Evolutionary conservation across 2,329 filamentous ascomycete species (phyloP).

Genomic region (Lecanicillium sp.): DNA sequence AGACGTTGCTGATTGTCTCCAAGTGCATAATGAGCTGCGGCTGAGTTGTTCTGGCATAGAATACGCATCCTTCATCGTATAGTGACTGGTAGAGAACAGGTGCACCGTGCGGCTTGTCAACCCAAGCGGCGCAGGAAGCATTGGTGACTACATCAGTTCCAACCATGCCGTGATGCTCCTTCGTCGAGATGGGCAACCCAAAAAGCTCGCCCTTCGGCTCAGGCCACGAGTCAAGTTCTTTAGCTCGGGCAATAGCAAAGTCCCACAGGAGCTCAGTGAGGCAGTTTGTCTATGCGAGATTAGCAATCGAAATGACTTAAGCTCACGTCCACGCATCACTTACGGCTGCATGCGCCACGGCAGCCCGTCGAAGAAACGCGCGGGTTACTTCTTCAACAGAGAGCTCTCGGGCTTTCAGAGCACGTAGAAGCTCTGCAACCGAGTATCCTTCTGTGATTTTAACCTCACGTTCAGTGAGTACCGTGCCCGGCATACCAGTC

Average conservation of each 20-base stretch:
- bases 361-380: constrained; percentile 8
- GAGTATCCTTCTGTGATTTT: constrained; percentile 21
- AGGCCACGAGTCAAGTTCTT: constrained; percentile 22
- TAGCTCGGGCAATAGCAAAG: constrained; percentile 23
- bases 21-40: constrained; percentile 48
- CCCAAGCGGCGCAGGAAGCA: constrained; percentile 21
- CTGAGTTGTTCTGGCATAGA: constrained; percentile 62
- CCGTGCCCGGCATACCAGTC: constrained; percentile 12
- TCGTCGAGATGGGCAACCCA: constrained; percentile 26
- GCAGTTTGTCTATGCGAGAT: constrained; percentile 21
- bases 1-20: constrained; percentile 56
- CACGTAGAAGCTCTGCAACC: constrained; percentile 13
- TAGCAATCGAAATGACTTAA: background rate
- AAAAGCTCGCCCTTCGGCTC: constrained; percentile 24
- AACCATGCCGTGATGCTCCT: constrained; percentile 28
- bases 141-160: constrained; percentile 19
- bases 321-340: background rate
- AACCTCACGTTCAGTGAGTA: constrained; percentile 17
- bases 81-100: constrained; percentile 22
- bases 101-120: constrained; percentile 22
- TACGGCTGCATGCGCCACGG: constrained; percentile 8
- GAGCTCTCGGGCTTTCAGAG: constrained; percentile 1
- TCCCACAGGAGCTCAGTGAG: constrained; percentile 26
- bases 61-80: constrained; percentile 35
- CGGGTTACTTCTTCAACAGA: constrained; percentile 8